These are phyloP conservation scores for Beauveria varroae DNA, from an alignment of 2,329 filamentous ascomycete species.

Conservation along the genomic window DNA sequence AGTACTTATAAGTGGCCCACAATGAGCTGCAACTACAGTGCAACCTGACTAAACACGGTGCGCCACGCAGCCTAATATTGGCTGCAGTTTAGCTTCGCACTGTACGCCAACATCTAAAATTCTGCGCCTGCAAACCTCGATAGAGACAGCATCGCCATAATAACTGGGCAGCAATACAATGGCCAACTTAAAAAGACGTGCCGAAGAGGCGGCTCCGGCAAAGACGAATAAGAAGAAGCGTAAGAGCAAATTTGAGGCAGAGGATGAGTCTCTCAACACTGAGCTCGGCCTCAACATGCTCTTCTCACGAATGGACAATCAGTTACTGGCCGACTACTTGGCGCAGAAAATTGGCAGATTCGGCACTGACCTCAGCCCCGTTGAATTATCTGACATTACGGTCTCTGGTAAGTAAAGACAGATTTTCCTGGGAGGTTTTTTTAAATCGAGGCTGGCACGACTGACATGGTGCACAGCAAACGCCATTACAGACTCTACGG, in stretches of 20 bases:
- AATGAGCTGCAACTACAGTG: background rate
- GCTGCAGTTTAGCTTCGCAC: background rate
- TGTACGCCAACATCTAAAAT: conserved; percentile 4
- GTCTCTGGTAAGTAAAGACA: conserved; percentile 53
- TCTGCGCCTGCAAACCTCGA: background rate
- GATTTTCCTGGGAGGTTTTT: conserved; percentile 31
- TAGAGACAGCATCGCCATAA: background rate
- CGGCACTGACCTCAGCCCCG: conserved; percentile 68
- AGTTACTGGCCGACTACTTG: conserved; percentile 77
- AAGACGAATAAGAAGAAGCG: conserved; percentile 50
- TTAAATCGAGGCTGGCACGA: conserved; percentile 14
- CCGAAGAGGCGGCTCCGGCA: conserved; percentile 37
- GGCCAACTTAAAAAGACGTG: conserved; percentile 47
- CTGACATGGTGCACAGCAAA: conserved; percentile 43
- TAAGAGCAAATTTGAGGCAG: conserved; percentile 43
- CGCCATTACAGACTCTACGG: conserved; percentile 72
- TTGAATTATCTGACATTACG: conserved; percentile 78
- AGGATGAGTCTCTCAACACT: conserved; percentile 53
- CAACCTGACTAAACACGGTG: background rate
- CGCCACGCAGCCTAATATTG: background rate
- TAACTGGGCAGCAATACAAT: conserved; percentile 18
- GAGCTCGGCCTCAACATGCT: conserved; percentile 72
- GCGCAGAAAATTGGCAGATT: conserved; percentile 72
- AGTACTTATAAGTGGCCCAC: background rate
- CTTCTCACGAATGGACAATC: conserved; percentile 75